Conservation (phyloP, 2,329 filamentous ascomycete species). For the Teratosphaeria nubilosa region DNA sequence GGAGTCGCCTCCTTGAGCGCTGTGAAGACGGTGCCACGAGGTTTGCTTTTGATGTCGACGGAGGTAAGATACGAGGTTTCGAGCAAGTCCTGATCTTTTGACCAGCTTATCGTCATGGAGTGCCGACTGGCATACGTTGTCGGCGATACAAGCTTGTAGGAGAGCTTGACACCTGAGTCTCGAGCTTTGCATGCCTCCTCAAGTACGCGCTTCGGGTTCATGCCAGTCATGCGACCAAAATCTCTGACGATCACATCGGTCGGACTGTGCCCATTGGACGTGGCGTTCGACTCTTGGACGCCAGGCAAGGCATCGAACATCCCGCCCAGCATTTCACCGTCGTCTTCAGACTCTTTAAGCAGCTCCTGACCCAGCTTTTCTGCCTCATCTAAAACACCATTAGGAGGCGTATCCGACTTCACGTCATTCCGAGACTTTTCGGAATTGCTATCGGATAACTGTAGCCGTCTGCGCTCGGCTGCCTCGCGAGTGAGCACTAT, state of each 20-base stretch:
- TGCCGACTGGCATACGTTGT: slow-evolving; percentile 68
- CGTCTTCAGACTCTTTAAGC: slow-evolving; percentile 34
- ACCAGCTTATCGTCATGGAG: slow-evolving; percentile 66
- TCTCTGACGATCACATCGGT: slow-evolving; percentile 55
- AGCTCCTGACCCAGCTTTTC: neutral
- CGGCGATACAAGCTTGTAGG: slow-evolving; percentile 60
- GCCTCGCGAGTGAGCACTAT: slow-evolving; percentile 32
- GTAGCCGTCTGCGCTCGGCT: slow-evolving; percentile 24
- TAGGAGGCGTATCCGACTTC: neutral
- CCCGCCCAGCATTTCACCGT: slow-evolving; percentile 45
- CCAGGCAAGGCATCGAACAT: slow-evolving; percentile 42
- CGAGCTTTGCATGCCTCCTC: slow-evolving; percentile 83
- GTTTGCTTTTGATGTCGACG: slow-evolving; percentile 35
- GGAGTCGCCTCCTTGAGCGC: slow-evolving; percentile 69
- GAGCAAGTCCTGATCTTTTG: slow-evolving; percentile 54
- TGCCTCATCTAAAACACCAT: neutral
- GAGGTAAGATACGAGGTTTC: slow-evolving; percentile 33
- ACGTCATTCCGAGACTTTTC: neutral
- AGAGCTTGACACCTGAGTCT: slow-evolving; percentile 58
- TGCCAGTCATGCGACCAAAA: slow-evolving; percentile 72
- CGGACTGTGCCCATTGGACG: slow-evolving; percentile 4
- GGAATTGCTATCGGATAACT: slow-evolving; percentile 9
- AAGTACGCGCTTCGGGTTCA: slow-evolving; percentile 64
- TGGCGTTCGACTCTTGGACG: slow-evolving; percentile 7
- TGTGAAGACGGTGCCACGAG: slow-evolving; percentile 49